These are phyloP conservation scores for Hanseniaspora mollemarum DNA, from an alignment of 805 yeast genomes.

Conservation along the genomic window DNA sequence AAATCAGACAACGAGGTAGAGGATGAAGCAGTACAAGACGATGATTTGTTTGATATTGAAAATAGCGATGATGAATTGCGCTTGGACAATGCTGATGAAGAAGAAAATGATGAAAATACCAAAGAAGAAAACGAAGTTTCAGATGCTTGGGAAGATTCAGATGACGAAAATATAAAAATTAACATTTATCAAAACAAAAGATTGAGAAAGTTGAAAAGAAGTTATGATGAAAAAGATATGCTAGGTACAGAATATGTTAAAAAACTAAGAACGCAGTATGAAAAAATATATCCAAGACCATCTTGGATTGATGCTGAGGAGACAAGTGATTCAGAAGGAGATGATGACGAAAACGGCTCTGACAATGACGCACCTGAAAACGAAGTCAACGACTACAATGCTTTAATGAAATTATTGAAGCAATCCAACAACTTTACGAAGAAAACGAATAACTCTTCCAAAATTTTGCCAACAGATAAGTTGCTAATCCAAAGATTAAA, in stretches of 20 bases:
- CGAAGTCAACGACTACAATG: constrained; percentile 34
- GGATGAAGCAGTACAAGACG: constrained; percentile 30
- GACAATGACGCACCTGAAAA: constrained; percentile 27
- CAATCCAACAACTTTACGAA: constrained; percentile 34
- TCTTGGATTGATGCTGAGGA: constrained; percentile 50
- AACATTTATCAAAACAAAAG: constrained; percentile 50
- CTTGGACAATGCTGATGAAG: constrained; percentile 27
- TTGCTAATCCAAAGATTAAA: constrained; percentile 71
- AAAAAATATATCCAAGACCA: constrained; percentile 70
- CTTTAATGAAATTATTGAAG: constrained; percentile 32
- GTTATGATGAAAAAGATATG: constrained; percentile 42
- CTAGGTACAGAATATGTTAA: constrained; percentile 49
- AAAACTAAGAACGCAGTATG: constrained; percentile 62
- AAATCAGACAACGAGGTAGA: constrained; percentile 16
- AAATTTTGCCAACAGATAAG: constrained; percentile 54
- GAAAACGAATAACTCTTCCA: constrained; percentile 22
- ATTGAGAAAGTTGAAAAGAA: constrained; percentile 57
- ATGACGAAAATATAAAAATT: constrained; percentile 63
- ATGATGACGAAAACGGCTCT: constrained; percentile 24
- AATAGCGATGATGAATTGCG: constrained; percentile 29
- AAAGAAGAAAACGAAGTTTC: constrained; percentile 6
- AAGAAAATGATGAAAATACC: constrained; percentile 25
- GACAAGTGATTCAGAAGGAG: constrained; percentile 26
- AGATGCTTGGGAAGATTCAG: constrained; percentile 79
- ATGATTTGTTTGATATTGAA: constrained; percentile 44